Evolutionary conservation across 352 stramenopile species (phyloP).

Genomic region (Pythium rishiriense): DNA sequence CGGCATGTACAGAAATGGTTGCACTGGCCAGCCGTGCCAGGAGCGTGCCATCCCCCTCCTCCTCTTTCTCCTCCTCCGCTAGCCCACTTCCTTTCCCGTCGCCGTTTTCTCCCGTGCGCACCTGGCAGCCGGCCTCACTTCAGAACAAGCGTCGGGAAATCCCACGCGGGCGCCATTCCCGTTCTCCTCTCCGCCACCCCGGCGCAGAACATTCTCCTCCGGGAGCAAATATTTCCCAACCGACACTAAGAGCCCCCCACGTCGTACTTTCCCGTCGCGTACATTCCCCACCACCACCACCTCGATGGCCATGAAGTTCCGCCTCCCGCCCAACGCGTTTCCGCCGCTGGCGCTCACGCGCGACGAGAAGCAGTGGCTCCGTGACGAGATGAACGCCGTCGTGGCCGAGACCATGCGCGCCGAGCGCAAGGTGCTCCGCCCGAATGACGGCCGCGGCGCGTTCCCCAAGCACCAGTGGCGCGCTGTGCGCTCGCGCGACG

Average conservation of each 20-base stretch:
- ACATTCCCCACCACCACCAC: neutral
- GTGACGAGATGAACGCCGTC: slow-evolving; percentile 39
- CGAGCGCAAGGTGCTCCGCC: slow-evolving; percentile 38
- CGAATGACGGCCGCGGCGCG: slow-evolving; percentile 18
- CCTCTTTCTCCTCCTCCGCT: neutral
- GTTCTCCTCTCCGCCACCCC: neutral
- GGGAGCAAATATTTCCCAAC: no score
- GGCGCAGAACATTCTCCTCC: neutral
- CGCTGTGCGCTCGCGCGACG: slow-evolving; percentile 30
- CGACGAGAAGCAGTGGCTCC: slow-evolving; percentile 31
- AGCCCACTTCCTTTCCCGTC: neutral
- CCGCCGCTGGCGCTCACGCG: slow-evolving; percentile 29
- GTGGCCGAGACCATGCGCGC: slow-evolving; percentile 42
- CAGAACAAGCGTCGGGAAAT: neutral
- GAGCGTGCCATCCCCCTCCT: neutral
- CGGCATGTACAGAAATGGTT: neutral
- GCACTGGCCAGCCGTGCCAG: neutral
- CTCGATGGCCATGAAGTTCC: slow-evolving; percentile 41
- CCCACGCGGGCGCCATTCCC: neutral
- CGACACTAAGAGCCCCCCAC: no score
- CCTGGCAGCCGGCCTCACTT: neutral
- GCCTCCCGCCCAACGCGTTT: slow-evolving; percentile 39
- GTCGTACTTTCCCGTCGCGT: neutral
- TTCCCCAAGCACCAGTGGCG: slow-evolving; percentile 40
- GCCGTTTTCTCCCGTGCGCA: neutral